phyloP scores from a whole-genome alignment of 768 basidiomycete species.

The Suillus subalutaceus region DNA sequence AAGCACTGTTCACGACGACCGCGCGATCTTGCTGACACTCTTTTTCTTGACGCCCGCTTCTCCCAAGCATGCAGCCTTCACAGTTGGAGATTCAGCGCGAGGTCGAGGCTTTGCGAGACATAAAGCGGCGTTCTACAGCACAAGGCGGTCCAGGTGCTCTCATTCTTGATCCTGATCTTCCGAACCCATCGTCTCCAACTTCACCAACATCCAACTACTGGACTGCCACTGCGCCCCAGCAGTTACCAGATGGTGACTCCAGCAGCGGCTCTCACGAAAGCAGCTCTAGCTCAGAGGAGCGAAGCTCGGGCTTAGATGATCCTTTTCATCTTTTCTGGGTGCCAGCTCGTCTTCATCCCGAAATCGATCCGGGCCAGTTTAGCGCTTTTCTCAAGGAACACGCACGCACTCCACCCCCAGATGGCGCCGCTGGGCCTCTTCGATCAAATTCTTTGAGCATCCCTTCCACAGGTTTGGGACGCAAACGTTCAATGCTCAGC shows the following conservation, averaged over 20 bases:
- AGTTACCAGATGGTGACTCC: constrained; percentile 47
- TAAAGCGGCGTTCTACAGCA: constrained; percentile 80
- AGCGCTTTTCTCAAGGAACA: constrained; percentile 94
- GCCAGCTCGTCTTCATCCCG: constrained; percentile 93
- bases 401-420: constrained; percentile 61
- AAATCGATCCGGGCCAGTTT: constrained; percentile 97
- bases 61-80: constrained; percentile 64
- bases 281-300: constrained; percentile 39
- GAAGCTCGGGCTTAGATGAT: constrained; percentile 56
- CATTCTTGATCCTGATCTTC: constrained; percentile 90
- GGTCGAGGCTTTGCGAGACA: constrained; percentile 82
- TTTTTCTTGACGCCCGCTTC: constrained; percentile 14
- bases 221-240: constrained; percentile 39
- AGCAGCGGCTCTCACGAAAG: constrained; percentile 45
- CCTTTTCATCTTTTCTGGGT: constrained; percentile 98
- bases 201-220: constrained; percentile 61
- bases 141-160: constrained; percentile 77
- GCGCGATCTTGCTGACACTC: constrained; percentile 14
- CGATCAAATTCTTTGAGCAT: constrained; percentile 49
- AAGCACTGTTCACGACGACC: constrained; percentile 17
- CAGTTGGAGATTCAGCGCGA: constrained; percentile 86
- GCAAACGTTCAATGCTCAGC: constrained; percentile 93
- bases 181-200: constrained; percentile 64
- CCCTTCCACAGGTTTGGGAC: constrained; percentile 56
- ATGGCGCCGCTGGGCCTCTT: constrained; percentile 42